phyloP scores from a whole-genome alignment of 2,329 filamentous ascomycete species.

The Tolypocladium capitatum region DNA sequence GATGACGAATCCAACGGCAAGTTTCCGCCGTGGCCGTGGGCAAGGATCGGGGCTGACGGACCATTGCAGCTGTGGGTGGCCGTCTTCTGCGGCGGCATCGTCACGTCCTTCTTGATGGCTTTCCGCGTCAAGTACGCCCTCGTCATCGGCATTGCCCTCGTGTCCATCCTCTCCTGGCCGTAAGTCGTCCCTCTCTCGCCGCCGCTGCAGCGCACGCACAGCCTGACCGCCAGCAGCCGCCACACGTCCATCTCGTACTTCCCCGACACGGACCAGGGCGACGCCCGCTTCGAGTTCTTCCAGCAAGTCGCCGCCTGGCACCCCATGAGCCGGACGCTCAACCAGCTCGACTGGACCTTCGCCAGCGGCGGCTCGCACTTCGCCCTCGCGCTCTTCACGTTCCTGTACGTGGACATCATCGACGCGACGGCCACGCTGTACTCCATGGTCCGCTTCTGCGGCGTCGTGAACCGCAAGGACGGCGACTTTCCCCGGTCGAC shows the following conservation, averaged over 20 bases:
- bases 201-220: background rate
- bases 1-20: constrained; percentile 63
- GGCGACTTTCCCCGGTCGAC: constrained; percentile 82
- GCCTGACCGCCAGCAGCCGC: constrained; percentile 23
- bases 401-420: constrained; percentile 69
- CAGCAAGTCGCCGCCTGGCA: constrained; percentile 59
- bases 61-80: constrained; percentile 62
- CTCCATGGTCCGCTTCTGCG: constrained; percentile 68
- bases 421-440: constrained; percentile 67
- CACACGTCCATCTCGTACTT: constrained; percentile 61
- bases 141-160: constrained; percentile 57
- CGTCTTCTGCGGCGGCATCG: constrained; percentile 64
- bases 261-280: constrained; percentile 49
- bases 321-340: constrained; percentile 50
- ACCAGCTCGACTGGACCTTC: constrained; percentile 54
- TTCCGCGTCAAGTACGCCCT: constrained; percentile 66
- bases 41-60: constrained; percentile 5
- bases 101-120: constrained; percentile 71
- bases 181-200: constrained; percentile 22
- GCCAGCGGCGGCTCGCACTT: constrained; percentile 44
- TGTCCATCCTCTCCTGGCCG: constrained; percentile 66
- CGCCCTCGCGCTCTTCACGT: constrained; percentile 59
- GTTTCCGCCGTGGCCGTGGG: constrained; percentile 3
- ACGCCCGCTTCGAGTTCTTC: constrained; percentile 58
- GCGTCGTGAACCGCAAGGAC: constrained; percentile 47